Base-by-base conservation (phyloP, 2,329 filamentous ascomycete genomes). In the Arthrobotrys sphaeroides region DNA sequence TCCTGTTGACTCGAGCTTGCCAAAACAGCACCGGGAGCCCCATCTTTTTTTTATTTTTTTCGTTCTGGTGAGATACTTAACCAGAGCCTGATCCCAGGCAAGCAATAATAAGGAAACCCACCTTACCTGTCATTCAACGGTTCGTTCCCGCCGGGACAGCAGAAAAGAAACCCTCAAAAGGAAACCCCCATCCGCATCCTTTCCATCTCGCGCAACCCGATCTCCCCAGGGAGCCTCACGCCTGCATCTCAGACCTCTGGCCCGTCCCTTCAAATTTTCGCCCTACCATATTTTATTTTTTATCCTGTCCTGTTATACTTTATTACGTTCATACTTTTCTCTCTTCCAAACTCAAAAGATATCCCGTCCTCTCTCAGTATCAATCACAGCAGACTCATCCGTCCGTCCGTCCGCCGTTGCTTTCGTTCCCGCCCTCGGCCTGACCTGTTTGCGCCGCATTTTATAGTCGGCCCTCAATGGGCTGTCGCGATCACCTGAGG, bases 391-490 rank as follows among this genome's bases (percentile, higher is more conserved):
- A n/a, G n/a, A n/a, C n/a, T n/a, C n/a, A n/a, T 49, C 28, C 47
- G 43, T 66, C 28, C 38, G 42, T n/a, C 51, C 51, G 51, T 38
- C 51, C 51, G 16, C 20, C 31, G 16, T 62, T 24, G 40, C 33
- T 16, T 33, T 18, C 5, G 10, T 20, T 51, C 36, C 18, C 42
- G 24, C 16, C 26, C 42, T 40, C 45, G 16, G 13, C 20, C 18
- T 18, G 10, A 51, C 55, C 43, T 38, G 53, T 53, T 67, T 74
- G 70, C 70, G 70, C 70, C 70, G 70, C 70, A 74, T 68, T 74
- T 74, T 73, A 67, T 74, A 74, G 38, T 60, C 61, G 62, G 70
- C 70, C 70, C 62, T 74, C 70, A 74, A 74, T 74, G 70, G 70
- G 61, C 70, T 60, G 55, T 74, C 59, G 57, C 51, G 70, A 68